A percentile compares a stretch with the other conserved stretches of the same genome.
phyloP scores from a whole-genome alignment of 768 basidiomycete genomes.

The Artomyces pyxidatus region DNA sequence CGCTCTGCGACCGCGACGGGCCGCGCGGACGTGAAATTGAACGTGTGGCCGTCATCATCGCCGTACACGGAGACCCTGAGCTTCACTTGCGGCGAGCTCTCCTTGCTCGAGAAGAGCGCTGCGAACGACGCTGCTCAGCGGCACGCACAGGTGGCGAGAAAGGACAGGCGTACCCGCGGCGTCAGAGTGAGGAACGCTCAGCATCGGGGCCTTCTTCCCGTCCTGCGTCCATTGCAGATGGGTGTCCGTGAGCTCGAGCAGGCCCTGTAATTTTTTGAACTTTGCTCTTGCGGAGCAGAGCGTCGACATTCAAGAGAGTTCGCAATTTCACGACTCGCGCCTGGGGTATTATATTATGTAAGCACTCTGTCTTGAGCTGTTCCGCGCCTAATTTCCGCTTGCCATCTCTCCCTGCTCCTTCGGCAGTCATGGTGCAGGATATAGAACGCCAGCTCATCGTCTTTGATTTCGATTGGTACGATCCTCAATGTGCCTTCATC shows the following conservation, averaged over 20 bases:
- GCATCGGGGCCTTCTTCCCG: slow-evolving; percentile 53
- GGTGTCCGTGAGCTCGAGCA: slow-evolving; percentile 64
- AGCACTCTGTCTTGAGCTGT: neutral
- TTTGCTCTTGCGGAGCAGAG: slow-evolving; percentile 53
- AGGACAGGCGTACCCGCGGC: slow-evolving; percentile 39
- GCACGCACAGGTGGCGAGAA: slow-evolving; percentile 11
- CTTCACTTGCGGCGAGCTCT: slow-evolving; percentile 70
- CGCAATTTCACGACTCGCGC: neutral
- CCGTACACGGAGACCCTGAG: slow-evolving; percentile 64
- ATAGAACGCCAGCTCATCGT: slow-evolving; percentile 66
- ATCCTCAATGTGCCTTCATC: neutral
- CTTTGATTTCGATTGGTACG: slow-evolving; percentile 95
- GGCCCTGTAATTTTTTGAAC: slow-evolving; percentile 77
- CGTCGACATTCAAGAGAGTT: slow-evolving; percentile 16
- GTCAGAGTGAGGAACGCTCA: slow-evolving; percentile 53
- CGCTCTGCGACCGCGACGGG: slow-evolving; percentile 60
- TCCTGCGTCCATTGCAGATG: slow-evolving; percentile 78
- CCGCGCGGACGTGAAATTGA: slow-evolving; percentile 68
- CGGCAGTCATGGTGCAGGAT: slow-evolving; percentile 17
- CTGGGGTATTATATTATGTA: neutral
- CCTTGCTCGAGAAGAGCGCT: slow-evolving; percentile 85
- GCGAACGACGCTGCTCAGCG: neutral
- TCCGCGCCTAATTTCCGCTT: neutral
- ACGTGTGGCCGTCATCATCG: slow-evolving; percentile 73
- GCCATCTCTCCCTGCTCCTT: neutral